A percentile compares a stretch with the other conserved stretches of the same genome.
These are phyloP conservation scores for Botryosphaeria dothidea DNA, from an alignment of 2,329 filamentous ascomycete species.

Conservation along the genomic window DNA sequence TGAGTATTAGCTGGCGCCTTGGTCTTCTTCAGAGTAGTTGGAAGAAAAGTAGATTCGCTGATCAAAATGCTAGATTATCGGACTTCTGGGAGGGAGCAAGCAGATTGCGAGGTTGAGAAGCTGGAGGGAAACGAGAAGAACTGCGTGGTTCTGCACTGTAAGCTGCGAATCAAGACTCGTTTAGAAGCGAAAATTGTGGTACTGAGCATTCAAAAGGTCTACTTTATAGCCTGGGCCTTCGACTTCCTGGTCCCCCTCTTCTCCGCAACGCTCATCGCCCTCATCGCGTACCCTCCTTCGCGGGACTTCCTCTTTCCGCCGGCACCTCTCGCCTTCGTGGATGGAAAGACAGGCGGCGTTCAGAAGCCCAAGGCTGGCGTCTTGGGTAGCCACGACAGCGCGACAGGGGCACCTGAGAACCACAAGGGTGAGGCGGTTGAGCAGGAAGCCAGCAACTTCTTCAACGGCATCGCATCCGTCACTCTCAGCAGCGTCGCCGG, in stretches of 20 bases:
- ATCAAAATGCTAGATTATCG: conserved; percentile 49
- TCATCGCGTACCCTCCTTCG: conserved; percentile 66
- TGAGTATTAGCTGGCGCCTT: conserved; percentile 20
- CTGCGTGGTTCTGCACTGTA: conserved; percentile 64
- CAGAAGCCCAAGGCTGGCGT: conserved; percentile 77
- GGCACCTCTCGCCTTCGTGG: conserved; percentile 72
- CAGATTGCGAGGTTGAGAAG: conserved; percentile 76
- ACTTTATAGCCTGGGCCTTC: conserved; percentile 68
- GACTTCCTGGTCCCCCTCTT: conserved; percentile 69
- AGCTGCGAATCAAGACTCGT: neutral
- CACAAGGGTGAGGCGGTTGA: conserved; percentile 83
- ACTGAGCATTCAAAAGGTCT: conserved; percentile 39
- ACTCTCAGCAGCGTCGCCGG: conserved; percentile 74
- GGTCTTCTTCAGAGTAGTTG: no score
- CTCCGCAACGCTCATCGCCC: conserved; percentile 58
- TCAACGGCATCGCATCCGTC: conserved; percentile 71
- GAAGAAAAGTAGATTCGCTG: conserved; percentile 26
- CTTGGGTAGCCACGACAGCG: conserved; percentile 72
- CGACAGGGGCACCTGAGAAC: conserved; percentile 80
- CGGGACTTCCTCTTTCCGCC: conserved; percentile 71
- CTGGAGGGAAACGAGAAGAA: conserved; percentile 73
- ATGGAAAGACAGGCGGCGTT: conserved; percentile 68
- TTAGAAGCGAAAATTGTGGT: no score
- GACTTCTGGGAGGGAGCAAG: conserved; percentile 66
- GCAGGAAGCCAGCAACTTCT: conserved; percentile 78